These are phyloP conservation scores for Cydonia oblonga DNA, from an alignment of 331 rosid genomes.

Conservation along the genomic window DNA sequence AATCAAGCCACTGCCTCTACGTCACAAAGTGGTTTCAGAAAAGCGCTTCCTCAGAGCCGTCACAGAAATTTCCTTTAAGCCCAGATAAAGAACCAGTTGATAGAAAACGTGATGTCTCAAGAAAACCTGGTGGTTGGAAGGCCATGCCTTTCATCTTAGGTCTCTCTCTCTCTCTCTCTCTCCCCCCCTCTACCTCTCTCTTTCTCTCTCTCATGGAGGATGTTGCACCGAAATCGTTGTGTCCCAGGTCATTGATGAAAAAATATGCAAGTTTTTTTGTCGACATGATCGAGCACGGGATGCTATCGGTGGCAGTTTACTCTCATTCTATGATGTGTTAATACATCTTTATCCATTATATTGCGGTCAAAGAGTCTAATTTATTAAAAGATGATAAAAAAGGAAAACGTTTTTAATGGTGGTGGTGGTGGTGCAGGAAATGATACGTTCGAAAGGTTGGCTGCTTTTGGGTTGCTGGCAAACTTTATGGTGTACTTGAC, in stretches of 20 bases:
- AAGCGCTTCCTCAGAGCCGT: not conserved
- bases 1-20: not conserved
- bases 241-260: not conserved
- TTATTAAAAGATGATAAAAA: not conserved
- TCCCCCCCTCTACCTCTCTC: too few species aligned
- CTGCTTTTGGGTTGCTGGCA: constrained; percentile 52
- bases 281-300: not conserved
- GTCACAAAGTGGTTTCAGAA: not conserved
- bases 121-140: constrained; percentile 66
- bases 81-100: not conserved
- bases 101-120: not conserved
- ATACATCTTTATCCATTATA: not conserved
- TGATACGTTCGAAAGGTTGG: constrained; percentile 81
- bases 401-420: not conserved
- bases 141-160: constrained; percentile 79
- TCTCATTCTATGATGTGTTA: not conserved
- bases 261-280: not conserved
- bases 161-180: constrained; percentile 2
- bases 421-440: constrained; percentile 38
- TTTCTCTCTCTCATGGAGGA: not conserved
- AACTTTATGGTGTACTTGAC: constrained; percentile 75
- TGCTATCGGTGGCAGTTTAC: not conserved
- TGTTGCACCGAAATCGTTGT: not conserved
- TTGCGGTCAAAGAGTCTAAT: not conserved
- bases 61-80: constrained; percentile 8